Conservation (phyloP, 805 yeast genomes). For the Yarrowia alimentaria region DNA sequence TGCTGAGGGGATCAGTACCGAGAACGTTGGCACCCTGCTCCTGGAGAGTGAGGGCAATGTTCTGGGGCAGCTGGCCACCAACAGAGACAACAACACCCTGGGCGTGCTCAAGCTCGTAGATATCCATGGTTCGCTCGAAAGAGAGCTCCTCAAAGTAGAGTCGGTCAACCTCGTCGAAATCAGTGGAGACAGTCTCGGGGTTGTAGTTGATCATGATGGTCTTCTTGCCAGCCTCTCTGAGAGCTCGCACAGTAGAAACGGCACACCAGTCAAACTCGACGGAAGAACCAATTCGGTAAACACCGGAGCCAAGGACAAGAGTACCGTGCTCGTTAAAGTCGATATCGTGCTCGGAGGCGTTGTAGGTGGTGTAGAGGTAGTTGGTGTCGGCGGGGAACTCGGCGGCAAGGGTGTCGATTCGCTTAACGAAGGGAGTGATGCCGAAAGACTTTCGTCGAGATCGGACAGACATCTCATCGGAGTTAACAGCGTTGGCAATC, state of each 20-base stretch:
- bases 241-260: slow-evolving; percentile 91
- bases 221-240: slow-evolving; percentile 80
- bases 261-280: slow-evolving; percentile 99
- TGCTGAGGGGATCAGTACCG: slow-evolving; percentile 92
- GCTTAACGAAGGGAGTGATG: slow-evolving; percentile 89
- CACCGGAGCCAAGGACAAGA: slow-evolving; percentile 97
- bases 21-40: slow-evolving; percentile 72
- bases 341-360: slow-evolving; percentile 82
- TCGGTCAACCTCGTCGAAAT: slow-evolving; percentile 96
- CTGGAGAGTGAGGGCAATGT: slow-evolving; percentile 85
- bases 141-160: slow-evolving; percentile 93
- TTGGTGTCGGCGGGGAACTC: slow-evolving; percentile 98
- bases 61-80: slow-evolving; percentile 98
- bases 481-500: slow-evolving; percentile 72
- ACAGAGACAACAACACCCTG: slow-evolving; percentile 92
- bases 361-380: slow-evolving; percentile 93
- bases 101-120: slow-evolving; percentile 87
- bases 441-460: slow-evolving; percentile 74
- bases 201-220: slow-evolving; percentile 96
- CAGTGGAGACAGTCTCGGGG: slow-evolving; percentile 98
- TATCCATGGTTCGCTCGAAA: slow-evolving; percentile 95
- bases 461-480: slow-evolving; percentile 79
- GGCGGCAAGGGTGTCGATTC: slow-evolving; percentile 96
- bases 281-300: slow-evolving; percentile 96
- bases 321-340: slow-evolving; percentile 86